Conservation (phyloP, 352 stramenopile species). For the Blastocystis sp. region DNA sequence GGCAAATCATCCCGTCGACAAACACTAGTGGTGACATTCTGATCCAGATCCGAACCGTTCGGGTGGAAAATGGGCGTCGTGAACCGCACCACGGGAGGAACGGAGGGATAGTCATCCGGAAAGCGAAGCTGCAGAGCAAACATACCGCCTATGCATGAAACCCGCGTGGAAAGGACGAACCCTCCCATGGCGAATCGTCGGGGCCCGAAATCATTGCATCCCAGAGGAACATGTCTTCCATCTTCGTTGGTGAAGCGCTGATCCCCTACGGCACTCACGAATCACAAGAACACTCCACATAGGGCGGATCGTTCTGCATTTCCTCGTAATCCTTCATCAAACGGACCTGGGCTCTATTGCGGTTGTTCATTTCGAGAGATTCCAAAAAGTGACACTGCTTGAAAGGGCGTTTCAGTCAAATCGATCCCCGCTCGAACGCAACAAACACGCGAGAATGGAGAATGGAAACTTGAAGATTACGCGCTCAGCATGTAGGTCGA, state of each 20-base stretch:
- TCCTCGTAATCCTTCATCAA: conserved; percentile 73
- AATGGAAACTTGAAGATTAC: not conserved
- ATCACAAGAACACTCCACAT: not conserved
- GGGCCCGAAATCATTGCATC: conserved; percentile 73
- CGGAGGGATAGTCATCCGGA: conserved; percentile 64
- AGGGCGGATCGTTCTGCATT: conserved; percentile 66
- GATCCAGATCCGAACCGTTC: conserved; percentile 21
- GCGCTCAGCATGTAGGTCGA: not conserved
- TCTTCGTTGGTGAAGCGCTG: conserved; percentile 68
- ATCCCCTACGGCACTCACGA: conserved; percentile 21
- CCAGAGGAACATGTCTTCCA: conserved; percentile 68
- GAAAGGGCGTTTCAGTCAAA: conserved; percentile 27
- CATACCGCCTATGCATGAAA: conserved; percentile 62
- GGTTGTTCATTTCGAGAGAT: conserved; percentile 42
- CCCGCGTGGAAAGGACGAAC: not conserved
- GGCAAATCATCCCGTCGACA: conserved; percentile 64
- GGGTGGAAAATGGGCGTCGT: conserved; percentile 68
- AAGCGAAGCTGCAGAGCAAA: conserved; percentile 67
- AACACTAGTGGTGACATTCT: conserved; percentile 33
- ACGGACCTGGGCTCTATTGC: conserved; percentile 58
- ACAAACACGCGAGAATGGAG: conserved; percentile 23
- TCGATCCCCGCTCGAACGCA: not conserved
- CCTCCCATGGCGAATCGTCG: conserved; percentile 72
- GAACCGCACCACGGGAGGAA: conserved; percentile 63
- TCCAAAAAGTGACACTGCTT: not conserved